Base-by-base conservation (phyloP, 768 basidiomycete genomes). In the Podaxis sp. region DNA sequence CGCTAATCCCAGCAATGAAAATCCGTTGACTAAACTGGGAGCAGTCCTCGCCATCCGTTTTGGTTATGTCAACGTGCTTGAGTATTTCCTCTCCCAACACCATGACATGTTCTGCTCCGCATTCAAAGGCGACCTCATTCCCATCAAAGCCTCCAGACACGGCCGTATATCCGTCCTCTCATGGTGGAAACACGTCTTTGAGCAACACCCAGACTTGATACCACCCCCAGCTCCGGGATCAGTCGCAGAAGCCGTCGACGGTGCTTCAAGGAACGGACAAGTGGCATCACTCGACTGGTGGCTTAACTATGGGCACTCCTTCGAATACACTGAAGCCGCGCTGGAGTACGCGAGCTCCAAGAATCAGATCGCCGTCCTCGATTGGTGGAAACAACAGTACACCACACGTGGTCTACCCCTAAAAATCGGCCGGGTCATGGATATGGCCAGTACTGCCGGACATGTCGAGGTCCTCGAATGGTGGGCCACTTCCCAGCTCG, bases 401-500 rank as follows among this genome's bases (percentile, higher is more conserved):
- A 72, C 73, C 36, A 73, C 72, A 51, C 72, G 73, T 2, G 77
- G 79, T 3, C 75, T 93, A 36, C 82, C 85, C 11, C 84, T 95
- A 67, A 93, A 92, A 73, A 85, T 93, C 24, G 93, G 93, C 2
- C 87, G 90, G 42, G 89, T 87, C 22, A 90, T 95, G 85, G 93
- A 95, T 70, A 86, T 87, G 81, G 93, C 93, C 12, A 89, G 88
- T 69, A 88, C 84, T 17, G 88, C 90, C 6, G 91, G 91, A 0
- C 83, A 91, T 67, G 86, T 91, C 42, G 80, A 84, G 19, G 88
- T 86, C 2, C 83, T 95, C 40, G 90, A 90, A 71, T 95, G 93
- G 92, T 95, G 92, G 92, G 85, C 88, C 2, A 80, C 84, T 2
- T 91, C 90, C 1, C 86, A 87, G 63, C 80, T 93, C 42, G 91